Conservation (phyloP, 1,284 basidiomycete genomes). For the Irpex lacteus region DNA sequence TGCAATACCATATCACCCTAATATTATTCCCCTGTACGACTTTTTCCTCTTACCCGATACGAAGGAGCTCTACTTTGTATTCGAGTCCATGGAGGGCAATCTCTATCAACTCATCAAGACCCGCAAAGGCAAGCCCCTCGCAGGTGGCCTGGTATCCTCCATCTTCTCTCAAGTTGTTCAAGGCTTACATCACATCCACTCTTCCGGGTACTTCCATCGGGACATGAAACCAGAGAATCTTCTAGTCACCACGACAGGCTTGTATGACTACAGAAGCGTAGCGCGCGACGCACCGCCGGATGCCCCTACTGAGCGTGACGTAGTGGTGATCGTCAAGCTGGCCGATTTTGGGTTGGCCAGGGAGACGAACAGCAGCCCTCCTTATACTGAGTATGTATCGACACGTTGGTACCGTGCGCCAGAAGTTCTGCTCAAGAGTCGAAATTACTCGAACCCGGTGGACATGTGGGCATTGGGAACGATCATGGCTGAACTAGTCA, state of each 20-base stretch:
- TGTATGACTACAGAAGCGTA: constrained; percentile 89
- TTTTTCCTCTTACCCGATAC: constrained; percentile 93
- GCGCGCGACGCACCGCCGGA: constrained; percentile 57
- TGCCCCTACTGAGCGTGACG: constrained; percentile 82
- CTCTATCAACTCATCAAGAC: constrained; percentile 99
- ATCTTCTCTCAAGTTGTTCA: constrained; percentile 92
- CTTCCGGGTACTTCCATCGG: constrained; percentile 94
- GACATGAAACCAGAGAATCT: constrained; percentile 99
- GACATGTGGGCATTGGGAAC: constrained; percentile 99
- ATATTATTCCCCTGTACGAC: constrained; percentile 98
- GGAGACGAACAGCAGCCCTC: constrained; percentile 85
- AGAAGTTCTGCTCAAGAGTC: constrained; percentile 89
- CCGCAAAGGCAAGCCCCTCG: constrained; percentile 90
- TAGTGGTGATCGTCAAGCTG: constrained; percentile 95
- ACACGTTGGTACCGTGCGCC: constrained; percentile 99
- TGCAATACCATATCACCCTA: constrained; percentile 91
- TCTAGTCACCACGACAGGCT: constrained; percentile 98
- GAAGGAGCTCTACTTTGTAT: constrained; percentile 98
- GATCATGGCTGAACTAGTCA: constrained; percentile 96
- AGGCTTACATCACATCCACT: constrained; percentile 93
- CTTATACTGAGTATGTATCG: constrained; percentile 98
- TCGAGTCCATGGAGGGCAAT: constrained; percentile 99
- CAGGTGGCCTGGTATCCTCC: constrained; percentile 92
- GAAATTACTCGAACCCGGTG: constrained; percentile 93
- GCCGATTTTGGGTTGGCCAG: constrained; percentile 98